These are phyloP conservation scores for Trichoderma citrinoviride DNA, from an alignment of 2,329 filamentous ascomycete genomes.

Conservation along the genomic window DNA sequence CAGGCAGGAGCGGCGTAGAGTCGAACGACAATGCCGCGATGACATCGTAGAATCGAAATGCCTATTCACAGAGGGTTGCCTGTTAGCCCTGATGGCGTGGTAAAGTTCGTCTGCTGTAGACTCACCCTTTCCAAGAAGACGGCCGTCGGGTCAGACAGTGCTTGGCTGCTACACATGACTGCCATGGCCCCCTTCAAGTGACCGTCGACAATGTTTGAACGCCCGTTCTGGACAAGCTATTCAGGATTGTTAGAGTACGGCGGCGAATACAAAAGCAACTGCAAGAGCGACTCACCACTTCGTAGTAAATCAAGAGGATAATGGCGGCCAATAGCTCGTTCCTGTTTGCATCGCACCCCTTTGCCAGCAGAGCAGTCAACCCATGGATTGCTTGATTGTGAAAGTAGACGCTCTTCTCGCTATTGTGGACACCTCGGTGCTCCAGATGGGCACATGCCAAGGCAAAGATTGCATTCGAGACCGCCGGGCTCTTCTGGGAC, in stretches of 20 bases:
- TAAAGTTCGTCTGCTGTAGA: not conserved
- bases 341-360: slow-evolving; percentile 47
- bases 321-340: slow-evolving; percentile 61
- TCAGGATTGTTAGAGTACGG: slow-evolving; percentile 17
- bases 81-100: not conserved
- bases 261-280: too few species aligned
- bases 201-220: slow-evolving; percentile 58
- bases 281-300: slow-evolving; percentile 51
- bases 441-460: slow-evolving; percentile 81
- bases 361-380: slow-evolving; percentile 55
- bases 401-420: slow-evolving; percentile 57
- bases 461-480: slow-evolving; percentile 83
- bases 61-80: slow-evolving; percentile 41
- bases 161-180: slow-evolving; percentile 52
- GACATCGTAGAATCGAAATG: slow-evolving; percentile 64
- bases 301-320: slow-evolving; percentile 61
- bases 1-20: slow-evolving; percentile 53
- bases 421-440: slow-evolving; percentile 53
- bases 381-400: slow-evolving; percentile 60
- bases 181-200: slow-evolving; percentile 62
- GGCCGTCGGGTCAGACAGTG: slow-evolving; percentile 49
- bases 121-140: slow-evolving; percentile 58
- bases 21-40: slow-evolving; percentile 62
- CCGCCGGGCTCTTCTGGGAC: slow-evolving; percentile 51
- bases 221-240: slow-evolving; percentile 59